These are phyloP conservation scores for Bretschneidera sinensis DNA, from an alignment of 345 rosid genomes.

Conservation along the genomic window DNA sequence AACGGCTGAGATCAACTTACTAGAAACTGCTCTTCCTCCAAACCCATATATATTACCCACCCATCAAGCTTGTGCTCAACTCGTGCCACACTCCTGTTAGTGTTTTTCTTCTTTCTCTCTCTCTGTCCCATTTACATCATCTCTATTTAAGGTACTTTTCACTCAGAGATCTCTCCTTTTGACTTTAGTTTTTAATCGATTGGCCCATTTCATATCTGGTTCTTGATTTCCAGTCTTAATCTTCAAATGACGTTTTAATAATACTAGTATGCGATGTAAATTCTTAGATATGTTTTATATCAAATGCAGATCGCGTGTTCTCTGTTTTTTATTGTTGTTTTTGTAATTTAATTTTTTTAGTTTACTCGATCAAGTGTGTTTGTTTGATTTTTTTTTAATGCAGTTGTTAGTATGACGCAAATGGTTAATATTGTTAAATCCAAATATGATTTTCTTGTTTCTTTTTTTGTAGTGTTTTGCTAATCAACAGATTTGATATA, in stretches of 20 bases:
- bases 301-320: neutral
- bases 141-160: constrained; percentile 10
- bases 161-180: neutral
- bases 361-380: neutral
- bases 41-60: constrained; percentile 17
- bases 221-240: constrained; percentile 3
- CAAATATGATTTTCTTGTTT: too few species aligned
- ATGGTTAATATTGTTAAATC: too few species aligned
- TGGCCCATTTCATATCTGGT: neutral
- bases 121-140: constrained; percentile 1
- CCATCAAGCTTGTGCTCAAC: constrained; percentile 37
- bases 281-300: neutral
- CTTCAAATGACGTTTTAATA: neutral
- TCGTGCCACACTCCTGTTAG: constrained; percentile 33
- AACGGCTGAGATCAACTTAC: constrained; percentile 36
- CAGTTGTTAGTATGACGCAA: too few species aligned
- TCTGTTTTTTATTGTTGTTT: neutral
- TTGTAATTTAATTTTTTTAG: too few species aligned
- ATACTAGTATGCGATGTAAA: too few species aligned
- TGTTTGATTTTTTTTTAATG: neutral
- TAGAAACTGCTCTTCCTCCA: constrained; percentile 41
- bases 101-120: neutral
- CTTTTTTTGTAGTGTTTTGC: too few species aligned
- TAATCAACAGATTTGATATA: too few species aligned
- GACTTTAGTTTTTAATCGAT: neutral